Evolutionary conservation across 1,284 basidiomycete genomes (phyloP), one percentile per base, ranked within the genome.

Genomic region (Ganoderma leucocontextum): DNA sequence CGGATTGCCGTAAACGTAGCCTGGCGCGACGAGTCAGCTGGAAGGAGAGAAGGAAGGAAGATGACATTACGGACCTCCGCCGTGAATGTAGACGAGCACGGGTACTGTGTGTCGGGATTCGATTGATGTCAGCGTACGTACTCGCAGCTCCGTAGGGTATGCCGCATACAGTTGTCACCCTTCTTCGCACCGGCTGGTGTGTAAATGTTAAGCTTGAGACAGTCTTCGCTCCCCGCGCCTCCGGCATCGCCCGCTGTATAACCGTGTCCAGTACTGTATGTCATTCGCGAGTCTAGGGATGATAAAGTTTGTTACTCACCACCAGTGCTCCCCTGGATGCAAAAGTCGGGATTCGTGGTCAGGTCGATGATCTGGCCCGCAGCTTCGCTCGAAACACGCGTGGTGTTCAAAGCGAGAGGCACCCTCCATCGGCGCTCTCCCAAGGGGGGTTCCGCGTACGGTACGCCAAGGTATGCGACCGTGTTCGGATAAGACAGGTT

Each of bases 31-130:
- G n/a, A 4, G 47, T 62, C 47, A 62, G 61, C n/a, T 39, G 44
- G 33, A 13, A 17, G 2, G 33, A 29, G 35, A 52, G 22, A 52
- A 60, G 64, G 12, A 25, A 52, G 47, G 17, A 38, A n/a, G 35
- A 39, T 1, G 35, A 49, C 44, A 25, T 39, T 5, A 66, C 74
- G 63, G 62, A 85, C 86, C 86, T 76, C 91, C 89, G 15, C 90
- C 90, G 71, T 92, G 89, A 42, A 90, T 88, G 74, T 90, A 92
- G 4, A 89, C 85, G 36, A 93, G 78, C 2, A 91, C 90, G 0
- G 89, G 90, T 19, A 89, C 86, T 87, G 33, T 36, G 3, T 7
- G 9, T 0, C 53, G 29, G 44, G 47, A 39, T 61, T 35, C 64
- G 22, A n/a, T 15, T 52, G 17, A 33, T 15, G 12, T 49, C 15